Evolutionary conservation across 495 filamentous ascomycete genomes (phyloP).

Genomic region (Penicillium cinerascens): DNA sequence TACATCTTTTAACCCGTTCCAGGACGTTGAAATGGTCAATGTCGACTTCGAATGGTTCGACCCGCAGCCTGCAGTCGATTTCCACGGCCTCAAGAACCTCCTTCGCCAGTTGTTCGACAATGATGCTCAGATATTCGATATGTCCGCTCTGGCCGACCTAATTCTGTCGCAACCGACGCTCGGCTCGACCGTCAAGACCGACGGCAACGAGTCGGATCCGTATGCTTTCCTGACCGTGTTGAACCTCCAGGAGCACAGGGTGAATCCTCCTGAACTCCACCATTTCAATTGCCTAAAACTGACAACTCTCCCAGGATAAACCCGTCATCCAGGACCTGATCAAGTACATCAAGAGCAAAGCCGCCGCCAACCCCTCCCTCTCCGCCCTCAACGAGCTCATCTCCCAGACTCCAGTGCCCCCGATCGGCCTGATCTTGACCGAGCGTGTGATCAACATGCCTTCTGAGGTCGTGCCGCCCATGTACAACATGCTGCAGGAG

Average conservation of each 20-base stretch:
- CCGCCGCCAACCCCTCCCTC: slow-evolving; percentile 51
- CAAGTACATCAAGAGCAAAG: slow-evolving; percentile 65
- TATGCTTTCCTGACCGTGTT: slow-evolving; percentile 92
- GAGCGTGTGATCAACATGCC: slow-evolving; percentile 97
- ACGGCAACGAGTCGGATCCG: slow-evolving; percentile 89
- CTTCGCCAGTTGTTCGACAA: slow-evolving; percentile 91
- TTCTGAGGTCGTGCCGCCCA: slow-evolving; percentile 82
- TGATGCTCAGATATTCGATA: slow-evolving; percentile 77
- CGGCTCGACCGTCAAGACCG: slow-evolving; percentile 92
- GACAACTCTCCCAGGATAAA: slow-evolving; percentile 51
- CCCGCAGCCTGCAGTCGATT: slow-evolving; percentile 83
- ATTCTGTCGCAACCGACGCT: slow-evolving; percentile 85
- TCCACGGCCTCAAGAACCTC: slow-evolving; percentile 89
- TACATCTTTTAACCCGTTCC: slow-evolving; percentile 2
- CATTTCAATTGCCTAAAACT: background rate
- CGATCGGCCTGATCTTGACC: slow-evolving; percentile 80
- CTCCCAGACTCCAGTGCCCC: slow-evolving; percentile 45
- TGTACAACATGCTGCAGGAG: slow-evolving; percentile 94
- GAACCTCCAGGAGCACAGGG: slow-evolving; percentile 74
- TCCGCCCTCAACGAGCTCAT: slow-evolving; percentile 53
- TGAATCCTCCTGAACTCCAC: slow-evolving; percentile 17
- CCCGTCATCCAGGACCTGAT: slow-evolving; percentile 64
- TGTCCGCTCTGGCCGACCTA: slow-evolving; percentile 80
- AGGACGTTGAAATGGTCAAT: slow-evolving; percentile 88
- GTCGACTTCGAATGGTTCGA: slow-evolving; percentile 99